Evolutionary conservation across 768 basidiomycete species (phyloP).

Genomic region (Gymnopilus junonius): DNA sequence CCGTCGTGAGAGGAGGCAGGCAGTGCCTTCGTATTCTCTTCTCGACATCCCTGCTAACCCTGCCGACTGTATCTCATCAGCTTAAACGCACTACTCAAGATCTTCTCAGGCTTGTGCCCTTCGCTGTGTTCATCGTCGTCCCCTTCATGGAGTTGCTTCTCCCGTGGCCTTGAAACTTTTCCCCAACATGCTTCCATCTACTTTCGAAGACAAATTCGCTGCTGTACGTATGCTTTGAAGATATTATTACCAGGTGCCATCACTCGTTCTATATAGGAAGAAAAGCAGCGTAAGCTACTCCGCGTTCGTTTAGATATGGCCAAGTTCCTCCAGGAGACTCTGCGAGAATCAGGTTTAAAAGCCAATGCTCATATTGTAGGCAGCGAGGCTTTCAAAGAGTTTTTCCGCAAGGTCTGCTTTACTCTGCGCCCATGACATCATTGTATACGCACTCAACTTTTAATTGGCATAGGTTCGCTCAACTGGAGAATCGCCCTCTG

Average conservation of each 20-base stretch:
- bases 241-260: not conserved
- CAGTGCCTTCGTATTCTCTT: slow-evolving; percentile 29
- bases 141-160: slow-evolving; percentile 99
- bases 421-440: not conserved
- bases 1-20: slow-evolving; percentile 92
- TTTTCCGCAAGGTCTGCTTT: slow-evolving; percentile 87
- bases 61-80: slow-evolving; percentile 51
- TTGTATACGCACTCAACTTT: not conserved
- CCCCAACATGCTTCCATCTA: slow-evolving; percentile 98
- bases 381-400: slow-evolving; percentile 96
- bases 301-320: slow-evolving; percentile 98
- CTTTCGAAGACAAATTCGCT: slow-evolving; percentile 96
- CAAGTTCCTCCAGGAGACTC: slow-evolving; percentile 97
- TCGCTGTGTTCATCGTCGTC: slow-evolving; percentile 92
- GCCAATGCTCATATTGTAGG: slow-evolving; percentile 93
- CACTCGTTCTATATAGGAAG: slow-evolving; percentile 63
- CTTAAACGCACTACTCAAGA: slow-evolving; percentile 93
- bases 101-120: slow-evolving; percentile 90
- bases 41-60: slow-evolving; percentile 8
- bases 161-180: slow-evolving; percentile 97
- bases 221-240: slow-evolving; percentile 55
- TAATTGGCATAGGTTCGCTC: slow-evolving; percentile 69
- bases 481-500: slow-evolving; percentile 92
- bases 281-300: slow-evolving; percentile 95
- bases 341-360: slow-evolving; percentile 92